Evolutionary conservation across 1,284 basidiomycete species (phyloP).

Genomic region (Trametes sp.): DNA sequence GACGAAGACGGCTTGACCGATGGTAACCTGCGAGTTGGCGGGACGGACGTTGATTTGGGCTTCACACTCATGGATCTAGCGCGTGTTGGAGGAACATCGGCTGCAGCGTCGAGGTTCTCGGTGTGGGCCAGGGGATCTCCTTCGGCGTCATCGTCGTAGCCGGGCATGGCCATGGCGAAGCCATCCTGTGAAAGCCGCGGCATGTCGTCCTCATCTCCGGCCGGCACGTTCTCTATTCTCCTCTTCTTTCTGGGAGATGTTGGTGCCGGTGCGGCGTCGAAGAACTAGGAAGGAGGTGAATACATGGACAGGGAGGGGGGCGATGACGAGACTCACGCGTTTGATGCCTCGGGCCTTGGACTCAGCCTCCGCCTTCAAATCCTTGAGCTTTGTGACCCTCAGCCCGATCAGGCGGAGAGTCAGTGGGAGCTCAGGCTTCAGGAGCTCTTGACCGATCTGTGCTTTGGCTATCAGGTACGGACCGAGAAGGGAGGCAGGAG

Average conservation of each 20-base stretch:
- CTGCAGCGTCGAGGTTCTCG: conserved; percentile 1
- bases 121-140: conserved; percentile 21
- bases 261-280: conserved; percentile 49
- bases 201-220: conserved; percentile 40
- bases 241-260: conserved; percentile 52
- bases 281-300: conserved; percentile 56
- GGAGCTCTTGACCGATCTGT: conserved; percentile 85
- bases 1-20: conserved; percentile 3
- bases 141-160: conserved; percentile 60
- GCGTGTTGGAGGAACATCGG: neutral
- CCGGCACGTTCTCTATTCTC: conserved; percentile 15
- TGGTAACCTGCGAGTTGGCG: neutral
- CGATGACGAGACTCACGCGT: conserved; percentile 51
- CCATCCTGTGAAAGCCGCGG: conserved; percentile 35
- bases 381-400: conserved; percentile 85
- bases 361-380: conserved; percentile 63
- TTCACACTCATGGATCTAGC: neutral
- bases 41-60: conserved; percentile 11
- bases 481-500: neutral
- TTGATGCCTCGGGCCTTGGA: conserved; percentile 63
- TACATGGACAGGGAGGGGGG: neutral
- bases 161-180: conserved; percentile 57
- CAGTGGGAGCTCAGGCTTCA: conserved; percentile 81
- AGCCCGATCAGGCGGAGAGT: conserved; percentile 84
- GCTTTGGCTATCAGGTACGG: too few species aligned